These are phyloP conservation scores for Yamadazyma aaseri DNA, from an alignment of 1,139 yeast species.

Conservation along the genomic window DNA sequence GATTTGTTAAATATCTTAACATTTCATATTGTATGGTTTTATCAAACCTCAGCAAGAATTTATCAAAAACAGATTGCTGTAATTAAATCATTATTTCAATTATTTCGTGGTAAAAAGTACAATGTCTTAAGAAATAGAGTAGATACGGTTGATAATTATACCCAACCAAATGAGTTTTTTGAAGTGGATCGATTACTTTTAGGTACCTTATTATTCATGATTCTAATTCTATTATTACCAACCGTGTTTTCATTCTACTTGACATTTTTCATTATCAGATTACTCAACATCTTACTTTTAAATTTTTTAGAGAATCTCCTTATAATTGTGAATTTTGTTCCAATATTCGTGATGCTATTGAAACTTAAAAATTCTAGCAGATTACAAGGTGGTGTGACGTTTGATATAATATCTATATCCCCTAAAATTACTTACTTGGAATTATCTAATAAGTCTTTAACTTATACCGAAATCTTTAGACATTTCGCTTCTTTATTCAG, in stretches of 20 bases:
- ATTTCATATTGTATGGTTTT: constrained; percentile 73
- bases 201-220: constrained; percentile 86
- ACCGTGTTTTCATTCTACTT: constrained; percentile 84
- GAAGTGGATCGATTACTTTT: constrained; percentile 82
- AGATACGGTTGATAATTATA: constrained; percentile 53
- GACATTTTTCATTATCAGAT: constrained; percentile 62
- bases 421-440: constrained; percentile 21
- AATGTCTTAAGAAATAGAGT: constrained; percentile 82
- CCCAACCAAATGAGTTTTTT: constrained; percentile 54
- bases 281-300: constrained; percentile 48
- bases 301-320: constrained; percentile 61
- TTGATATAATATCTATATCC: constrained; percentile 26
- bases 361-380: constrained; percentile 80
- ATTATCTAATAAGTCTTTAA: constrained; percentile 40
- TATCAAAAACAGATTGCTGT: constrained; percentile 73
- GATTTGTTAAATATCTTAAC: constrained; percentile 67
- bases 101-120: constrained; percentile 87
- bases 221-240: constrained; percentile 75
- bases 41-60: constrained; percentile 73
- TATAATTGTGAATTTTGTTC: constrained; percentile 76
- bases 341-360: constrained; percentile 76
- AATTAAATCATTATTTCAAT: constrained; percentile 71
- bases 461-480: constrained; percentile 36
- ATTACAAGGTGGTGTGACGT: constrained; percentile 82
- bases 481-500: constrained; percentile 34